Base-by-base conservation (phyloP, 192 early-diverging fungal genomes). In the Helicostylum pulchrum region DNA sequence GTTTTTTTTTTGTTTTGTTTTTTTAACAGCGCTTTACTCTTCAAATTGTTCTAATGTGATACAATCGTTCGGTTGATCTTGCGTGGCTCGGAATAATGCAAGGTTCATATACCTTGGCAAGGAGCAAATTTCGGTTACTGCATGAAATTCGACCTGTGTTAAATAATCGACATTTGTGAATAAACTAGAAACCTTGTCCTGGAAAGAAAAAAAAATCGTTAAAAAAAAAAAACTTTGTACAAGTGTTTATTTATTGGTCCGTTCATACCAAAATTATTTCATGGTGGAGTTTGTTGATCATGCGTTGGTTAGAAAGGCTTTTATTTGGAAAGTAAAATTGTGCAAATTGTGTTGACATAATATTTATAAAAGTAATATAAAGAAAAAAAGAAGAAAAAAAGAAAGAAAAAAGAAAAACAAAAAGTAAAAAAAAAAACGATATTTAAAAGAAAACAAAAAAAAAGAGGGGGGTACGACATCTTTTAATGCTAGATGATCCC, bases 91-190 rank as follows among this genome's bases (percentile, higher is more conserved):
- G 57, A 86, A 88, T 61, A 90, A 67, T 44, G 86, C 87, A n/a
- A 83, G 66, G 67, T 88, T 90, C 69, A 84, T 83, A 65, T 83
- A 90, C 20, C 84, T 79, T 15, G 88, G 88, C 55, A 90, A 66
- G 4, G 74, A 77, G 47, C 88, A 90, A 46, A 61, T 61, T 49
- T 66, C 66, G 32, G 74, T 64, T 11, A 75, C 49, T 15, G 46
- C 36, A 11, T 64, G 12, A 30, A 73, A 73, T n/a, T 68, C 53
- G 2, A 21, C 31, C 44, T 73, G 65, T 53, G 42, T 42, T 49
- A 70, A 36, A 50, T 39, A 70, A 11, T 56, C 54, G 4, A 56
- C 17, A 56, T 56, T 56, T 10, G 31, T 36, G 34, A 19, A 56
- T 39, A 56, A 3, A 10, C n/a, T 34, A 34, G 54, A 4, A 10